Evolutionary conservation across 257 asterid genomes (phyloP).

Genomic region (Henckelia pumila): DNA sequence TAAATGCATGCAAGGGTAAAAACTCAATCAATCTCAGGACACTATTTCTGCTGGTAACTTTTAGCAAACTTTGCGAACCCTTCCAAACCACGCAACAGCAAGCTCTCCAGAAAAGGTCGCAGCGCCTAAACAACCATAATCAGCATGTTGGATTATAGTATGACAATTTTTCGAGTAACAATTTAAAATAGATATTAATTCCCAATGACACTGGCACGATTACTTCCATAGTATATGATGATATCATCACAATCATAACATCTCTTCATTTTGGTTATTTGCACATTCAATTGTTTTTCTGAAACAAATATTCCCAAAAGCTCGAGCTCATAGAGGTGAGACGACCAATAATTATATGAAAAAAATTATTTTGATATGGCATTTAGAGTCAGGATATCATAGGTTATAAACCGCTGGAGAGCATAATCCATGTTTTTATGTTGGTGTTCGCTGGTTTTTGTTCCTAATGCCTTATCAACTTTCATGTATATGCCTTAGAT

Average conservation of each 20-base stretch:
- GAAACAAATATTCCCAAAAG: background rate
- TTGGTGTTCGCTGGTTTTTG: background rate
- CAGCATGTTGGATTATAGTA: background rate
- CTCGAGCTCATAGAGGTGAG: background rate
- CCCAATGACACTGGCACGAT: background rate
- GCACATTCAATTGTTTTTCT: background rate
- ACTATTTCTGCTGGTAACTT: conserved; percentile 49
- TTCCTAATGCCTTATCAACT: background rate
- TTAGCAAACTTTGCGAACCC: conserved; percentile 57
- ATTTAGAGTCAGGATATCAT: background rate
- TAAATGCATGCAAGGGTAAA: conserved; percentile 13
- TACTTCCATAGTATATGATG: background rate
- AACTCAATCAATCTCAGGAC: conserved; percentile 2
- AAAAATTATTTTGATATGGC: too few relatives aligned
- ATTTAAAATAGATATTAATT: background rate
- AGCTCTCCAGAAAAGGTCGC: conserved; percentile 72
- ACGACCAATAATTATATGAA: too few relatives aligned
- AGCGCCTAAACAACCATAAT: conserved; percentile 53
- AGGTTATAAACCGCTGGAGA: background rate
- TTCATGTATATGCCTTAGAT: background rate
- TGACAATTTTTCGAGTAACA: background rate
- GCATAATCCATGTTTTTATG: background rate
- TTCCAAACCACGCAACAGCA: conserved; percentile 65
- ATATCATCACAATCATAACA: too few relatives aligned
- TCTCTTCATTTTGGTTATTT: too few relatives aligned